These are phyloP conservation scores for Strobilomyces confusus DNA, from an alignment of 768 basidiomycete species.

Conservation along the genomic window DNA sequence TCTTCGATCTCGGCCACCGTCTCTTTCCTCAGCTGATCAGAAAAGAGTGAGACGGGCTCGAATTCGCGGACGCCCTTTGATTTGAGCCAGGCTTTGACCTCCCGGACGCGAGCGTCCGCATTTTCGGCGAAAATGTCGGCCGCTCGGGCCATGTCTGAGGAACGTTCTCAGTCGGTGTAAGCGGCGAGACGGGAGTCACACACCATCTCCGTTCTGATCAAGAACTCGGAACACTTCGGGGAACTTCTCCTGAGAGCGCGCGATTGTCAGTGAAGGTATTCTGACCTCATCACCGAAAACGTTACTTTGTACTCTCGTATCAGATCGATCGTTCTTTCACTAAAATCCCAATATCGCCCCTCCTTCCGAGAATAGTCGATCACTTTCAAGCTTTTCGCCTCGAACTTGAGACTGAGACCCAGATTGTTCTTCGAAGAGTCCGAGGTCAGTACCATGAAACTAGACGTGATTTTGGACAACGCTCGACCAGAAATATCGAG, in stretches of 20 bases:
- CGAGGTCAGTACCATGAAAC: slow-evolving; percentile 78
- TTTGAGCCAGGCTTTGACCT: slow-evolving; percentile 84
- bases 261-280: not conserved
- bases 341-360: slow-evolving; percentile 88
- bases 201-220: slow-evolving; percentile 71
- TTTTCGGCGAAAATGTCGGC: slow-evolving; percentile 53
- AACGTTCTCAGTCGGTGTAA: not conserved
- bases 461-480: slow-evolving; percentile 88
- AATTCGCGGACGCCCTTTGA: slow-evolving; percentile 83
- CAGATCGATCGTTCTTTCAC: slow-evolving; percentile 77
- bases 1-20: slow-evolving; percentile 77
- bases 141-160: slow-evolving; percentile 72
- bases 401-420: slow-evolving; percentile 94
- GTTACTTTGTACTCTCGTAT: slow-evolving; percentile 79
- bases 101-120: slow-evolving; percentile 67
- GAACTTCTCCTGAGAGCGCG: slow-evolving; percentile 53
- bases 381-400: slow-evolving; percentile 90
- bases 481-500: slow-evolving; percentile 74
- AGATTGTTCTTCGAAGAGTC: slow-evolving; percentile 83
- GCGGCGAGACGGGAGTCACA: not conserved
- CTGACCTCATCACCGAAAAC: not conserved
- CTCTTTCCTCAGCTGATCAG: slow-evolving; percentile 89
- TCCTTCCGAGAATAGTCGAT: slow-evolving; percentile 87
- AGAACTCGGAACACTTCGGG: slow-evolving; percentile 79
- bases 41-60: slow-evolving; percentile 88